Percentiles rank a stretch among this genome's conserved stretches.
phyloP scores from a whole-genome alignment of 257 asterid species.

The Lycium barbarum region DNA sequence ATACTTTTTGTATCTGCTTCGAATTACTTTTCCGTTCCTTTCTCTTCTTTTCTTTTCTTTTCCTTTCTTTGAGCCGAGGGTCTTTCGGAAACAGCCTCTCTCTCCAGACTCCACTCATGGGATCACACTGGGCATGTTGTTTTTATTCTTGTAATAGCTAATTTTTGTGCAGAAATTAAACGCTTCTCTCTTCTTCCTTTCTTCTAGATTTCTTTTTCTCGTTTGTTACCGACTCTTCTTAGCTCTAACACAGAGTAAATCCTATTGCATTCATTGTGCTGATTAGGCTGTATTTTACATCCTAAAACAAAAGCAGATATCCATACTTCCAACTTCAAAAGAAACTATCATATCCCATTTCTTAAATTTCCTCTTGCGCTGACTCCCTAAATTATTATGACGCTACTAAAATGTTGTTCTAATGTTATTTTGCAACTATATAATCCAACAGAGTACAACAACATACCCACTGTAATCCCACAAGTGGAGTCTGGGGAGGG shows the following conservation, averaged over 20 bases:
- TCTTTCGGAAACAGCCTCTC: too few species aligned
- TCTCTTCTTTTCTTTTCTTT: too few species aligned
- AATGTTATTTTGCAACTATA: not conserved
- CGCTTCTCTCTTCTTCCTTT: not conserved
- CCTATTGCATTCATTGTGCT: not conserved
- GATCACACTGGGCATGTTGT: too few species aligned
- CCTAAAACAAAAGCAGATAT: not conserved
- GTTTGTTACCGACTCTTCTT: not conserved
- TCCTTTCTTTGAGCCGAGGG: too few species aligned
- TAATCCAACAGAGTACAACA: not conserved
- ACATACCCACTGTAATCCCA: too few species aligned
- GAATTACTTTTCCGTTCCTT: too few species aligned
- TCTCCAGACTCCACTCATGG: too few species aligned
- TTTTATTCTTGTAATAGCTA: too few species aligned
- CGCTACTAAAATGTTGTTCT: not conserved
- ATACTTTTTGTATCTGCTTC: too few species aligned
- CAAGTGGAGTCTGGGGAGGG: too few species aligned
- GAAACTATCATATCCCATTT: conserved; percentile 9
- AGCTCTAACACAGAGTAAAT: not conserved
- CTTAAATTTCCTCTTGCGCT: not conserved
- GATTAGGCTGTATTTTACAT: not conserved
- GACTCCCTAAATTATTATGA: not conserved
- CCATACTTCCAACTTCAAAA: not conserved
- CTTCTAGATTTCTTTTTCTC: too few species aligned
- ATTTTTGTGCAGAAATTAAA: not conserved